A percentile compares a stretch with the other conserved stretches of the same genome.
phyloP scores from a whole-genome alignment of 208 protist species.

The Leishmania turanica region DNA sequence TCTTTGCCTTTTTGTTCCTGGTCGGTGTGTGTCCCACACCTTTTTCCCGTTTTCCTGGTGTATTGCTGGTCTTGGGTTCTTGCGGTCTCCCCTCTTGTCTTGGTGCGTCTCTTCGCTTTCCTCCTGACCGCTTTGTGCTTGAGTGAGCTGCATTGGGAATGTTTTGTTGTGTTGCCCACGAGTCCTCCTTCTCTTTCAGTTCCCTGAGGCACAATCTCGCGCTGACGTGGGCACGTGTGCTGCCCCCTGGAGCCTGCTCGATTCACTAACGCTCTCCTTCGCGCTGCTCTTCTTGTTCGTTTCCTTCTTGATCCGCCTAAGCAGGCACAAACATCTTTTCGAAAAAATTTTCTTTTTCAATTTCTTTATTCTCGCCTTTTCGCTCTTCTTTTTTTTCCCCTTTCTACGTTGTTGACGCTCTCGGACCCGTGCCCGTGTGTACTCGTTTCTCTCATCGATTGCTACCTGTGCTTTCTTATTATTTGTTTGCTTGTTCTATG shows the following conservation, averaged over 20 bases:
- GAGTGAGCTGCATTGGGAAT: background rate
- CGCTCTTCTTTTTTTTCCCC: background rate
- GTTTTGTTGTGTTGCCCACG: background rate
- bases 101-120: background rate
- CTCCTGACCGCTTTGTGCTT: background rate
- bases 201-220: background rate
- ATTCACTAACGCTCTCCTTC: background rate
- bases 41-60: background rate
- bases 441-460: background rate
- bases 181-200: background rate
- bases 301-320: background rate
- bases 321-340: background rate
- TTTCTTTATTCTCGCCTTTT: background rate
- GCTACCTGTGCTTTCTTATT: background rate
- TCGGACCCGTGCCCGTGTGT: background rate
- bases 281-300: background rate
- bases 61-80: background rate
- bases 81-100: background rate
- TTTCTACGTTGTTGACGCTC: background rate
- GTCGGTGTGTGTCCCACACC: background rate
- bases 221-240: background rate
- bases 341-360: too few species aligned
- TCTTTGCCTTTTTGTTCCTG: background rate
- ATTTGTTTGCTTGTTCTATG: background rate
- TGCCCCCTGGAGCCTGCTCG: background rate